These are phyloP conservation scores for Lactarius vividus DNA, from an alignment of 768 basidiomycete genomes.

Conservation along the genomic window DNA sequence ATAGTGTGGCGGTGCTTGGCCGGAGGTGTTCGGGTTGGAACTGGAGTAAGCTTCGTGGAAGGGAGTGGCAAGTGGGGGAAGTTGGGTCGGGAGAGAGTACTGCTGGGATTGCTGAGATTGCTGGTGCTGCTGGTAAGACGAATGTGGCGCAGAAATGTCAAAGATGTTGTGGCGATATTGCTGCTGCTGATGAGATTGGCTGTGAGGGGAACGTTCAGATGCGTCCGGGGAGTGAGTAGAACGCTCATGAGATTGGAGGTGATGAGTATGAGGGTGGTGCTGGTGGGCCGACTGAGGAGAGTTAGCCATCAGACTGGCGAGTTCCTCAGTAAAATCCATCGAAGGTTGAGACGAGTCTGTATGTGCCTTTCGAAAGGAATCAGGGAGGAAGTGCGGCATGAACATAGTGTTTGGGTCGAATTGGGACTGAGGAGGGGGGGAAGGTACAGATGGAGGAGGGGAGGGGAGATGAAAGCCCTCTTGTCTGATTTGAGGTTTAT, in stretches of 20 bases:
- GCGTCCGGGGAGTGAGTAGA: slow-evolving; percentile 39
- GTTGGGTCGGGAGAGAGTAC: slow-evolving; percentile 34
- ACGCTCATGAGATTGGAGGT: slow-evolving; percentile 41
- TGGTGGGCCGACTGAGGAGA: slow-evolving; percentile 29
- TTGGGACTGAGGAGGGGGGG: slow-evolving; percentile 32
- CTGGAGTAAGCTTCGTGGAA: slow-evolving; percentile 35
- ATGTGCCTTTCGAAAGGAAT: slow-evolving; percentile 55
- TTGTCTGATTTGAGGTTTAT: slow-evolving; percentile 62
- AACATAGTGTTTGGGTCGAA: slow-evolving; percentile 40
- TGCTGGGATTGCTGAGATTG: slow-evolving; percentile 32
- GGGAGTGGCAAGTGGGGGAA: slow-evolving; percentile 29
- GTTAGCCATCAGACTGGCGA: slow-evolving; percentile 54
- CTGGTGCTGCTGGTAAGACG: slow-evolving; percentile 37
- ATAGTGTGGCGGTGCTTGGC: slow-evolving; percentile 32
- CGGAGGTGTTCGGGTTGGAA: slow-evolving; percentile 15
- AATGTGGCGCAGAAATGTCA: slow-evolving; percentile 53
- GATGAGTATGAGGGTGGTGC: slow-evolving; percentile 29
- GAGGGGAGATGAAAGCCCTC: slow-evolving; percentile 71
- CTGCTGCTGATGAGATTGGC: slow-evolving; percentile 32
- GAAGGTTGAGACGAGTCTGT: slow-evolving; percentile 31
- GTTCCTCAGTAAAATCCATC: slow-evolving; percentile 64
- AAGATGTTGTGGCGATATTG: slow-evolving; percentile 52
- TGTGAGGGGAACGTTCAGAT: slow-evolving; percentile 30
- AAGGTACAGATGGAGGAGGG: slow-evolving; percentile 38
- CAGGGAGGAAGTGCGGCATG: slow-evolving; percentile 51